Percentiles rank a stretch among this genome's conserved stretches.
Conservation (phyloP, 2,329 filamentous ascomycete genomes). For the Diaporthe longicolla region DNA sequence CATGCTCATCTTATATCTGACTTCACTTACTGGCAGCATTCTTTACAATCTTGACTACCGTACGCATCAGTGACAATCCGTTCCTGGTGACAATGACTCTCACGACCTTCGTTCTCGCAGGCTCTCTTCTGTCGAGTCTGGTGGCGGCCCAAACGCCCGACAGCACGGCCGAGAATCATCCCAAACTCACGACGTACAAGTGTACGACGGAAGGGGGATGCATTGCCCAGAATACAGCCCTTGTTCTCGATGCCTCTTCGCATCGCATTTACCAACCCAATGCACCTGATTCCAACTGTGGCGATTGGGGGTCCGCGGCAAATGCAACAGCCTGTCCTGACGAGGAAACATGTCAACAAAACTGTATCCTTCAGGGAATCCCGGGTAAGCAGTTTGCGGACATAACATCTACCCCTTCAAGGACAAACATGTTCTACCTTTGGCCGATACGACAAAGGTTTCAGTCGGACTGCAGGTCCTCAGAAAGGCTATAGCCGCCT, state of each 20-base stretch:
- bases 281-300: constrained; percentile 51
- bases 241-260: constrained; percentile 64
- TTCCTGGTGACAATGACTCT: neutral
- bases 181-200: constrained; percentile 64
- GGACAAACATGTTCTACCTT: too few species aligned
- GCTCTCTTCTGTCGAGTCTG: constrained; percentile 23
- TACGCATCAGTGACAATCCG: neutral
- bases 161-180: constrained; percentile 61
- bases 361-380: constrained; percentile 68
- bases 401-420: too few species aligned
- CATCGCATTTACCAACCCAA: constrained; percentile 61
- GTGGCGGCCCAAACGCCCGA: constrained; percentile 27
- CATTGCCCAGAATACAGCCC: constrained; percentile 59
- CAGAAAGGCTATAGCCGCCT: too few species aligned
- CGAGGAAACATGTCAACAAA: constrained; percentile 63
- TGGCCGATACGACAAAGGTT: too few species aligned
- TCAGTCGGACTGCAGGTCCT: too few species aligned
- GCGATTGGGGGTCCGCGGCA: constrained; percentile 51
- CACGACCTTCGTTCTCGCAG: neutral
- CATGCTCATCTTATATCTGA: neutral
- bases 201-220: constrained; percentile 67
- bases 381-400: constrained; percentile 29
- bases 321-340: constrained; percentile 64
- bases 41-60: neutral
- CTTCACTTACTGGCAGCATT: neutral